phyloP scores from a whole-genome alignment of 1,284 basidiomycete species.

The Trichosporon asahii region DNA sequence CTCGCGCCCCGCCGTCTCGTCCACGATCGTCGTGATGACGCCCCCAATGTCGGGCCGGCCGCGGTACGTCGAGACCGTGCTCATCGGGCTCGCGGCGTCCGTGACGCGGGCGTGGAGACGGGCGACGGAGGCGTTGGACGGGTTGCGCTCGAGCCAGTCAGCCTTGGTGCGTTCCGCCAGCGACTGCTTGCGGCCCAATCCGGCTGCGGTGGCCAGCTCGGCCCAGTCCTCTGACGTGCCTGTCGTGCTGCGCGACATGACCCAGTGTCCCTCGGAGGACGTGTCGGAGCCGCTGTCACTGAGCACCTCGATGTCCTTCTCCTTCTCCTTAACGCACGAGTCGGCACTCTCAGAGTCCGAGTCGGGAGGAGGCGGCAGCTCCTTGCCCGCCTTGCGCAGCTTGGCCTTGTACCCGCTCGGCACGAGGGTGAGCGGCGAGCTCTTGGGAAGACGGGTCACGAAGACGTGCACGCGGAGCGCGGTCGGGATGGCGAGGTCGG shows the following conservation, averaged over 20 bases:
- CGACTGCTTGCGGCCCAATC: not conserved
- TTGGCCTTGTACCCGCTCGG: not conserved
- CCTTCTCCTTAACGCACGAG: not conserved
- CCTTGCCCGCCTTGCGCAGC: not conserved
- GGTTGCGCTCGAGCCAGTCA: slow-evolving; percentile 31
- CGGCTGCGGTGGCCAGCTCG: not conserved
- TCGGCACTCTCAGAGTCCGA: not conserved
- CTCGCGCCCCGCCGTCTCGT: slow-evolving; percentile 25
- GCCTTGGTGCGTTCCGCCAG: slow-evolving; percentile 31
- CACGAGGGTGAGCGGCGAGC: slow-evolving; percentile 38
- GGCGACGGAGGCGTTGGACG: slow-evolving; percentile 19
- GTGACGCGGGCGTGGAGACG: slow-evolving; percentile 16
- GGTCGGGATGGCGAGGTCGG: slow-evolving; percentile 28
- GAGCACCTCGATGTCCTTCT: slow-evolving; percentile 9
- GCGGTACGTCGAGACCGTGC: slow-evolving; percentile 29
- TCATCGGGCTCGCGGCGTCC: slow-evolving; percentile 22
- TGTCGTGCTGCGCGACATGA: not conserved
- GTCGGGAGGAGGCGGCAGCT: not conserved
- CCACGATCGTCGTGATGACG: slow-evolving; percentile 27
- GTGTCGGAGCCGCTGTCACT: not conserved
- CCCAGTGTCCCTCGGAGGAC: slow-evolving; percentile 10
- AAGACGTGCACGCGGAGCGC: slow-evolving; percentile 45
- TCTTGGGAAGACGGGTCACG: slow-evolving; percentile 40
- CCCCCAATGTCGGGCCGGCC: slow-evolving; percentile 34
- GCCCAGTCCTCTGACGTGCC: not conserved